A percentile compares a stretch with the other conserved stretches of the same genome.
phyloP scores from a whole-genome alignment of 305 asterid genomes.

The Rubia peregrina region DNA sequence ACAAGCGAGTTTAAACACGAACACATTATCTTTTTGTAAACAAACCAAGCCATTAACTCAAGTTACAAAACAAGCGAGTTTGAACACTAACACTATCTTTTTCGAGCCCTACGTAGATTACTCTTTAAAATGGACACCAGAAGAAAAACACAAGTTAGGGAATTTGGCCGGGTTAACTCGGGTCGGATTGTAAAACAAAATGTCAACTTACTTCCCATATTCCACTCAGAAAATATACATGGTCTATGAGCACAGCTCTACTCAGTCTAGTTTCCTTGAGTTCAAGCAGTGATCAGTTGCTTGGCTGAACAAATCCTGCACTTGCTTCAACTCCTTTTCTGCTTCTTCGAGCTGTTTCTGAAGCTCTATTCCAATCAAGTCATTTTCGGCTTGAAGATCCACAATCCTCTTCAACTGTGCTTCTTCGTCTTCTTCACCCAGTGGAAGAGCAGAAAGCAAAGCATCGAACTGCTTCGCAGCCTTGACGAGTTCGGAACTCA shows the following conservation, averaged over 20 bases:
- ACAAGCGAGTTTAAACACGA: too few relatives aligned
- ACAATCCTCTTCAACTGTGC: constrained; percentile 68
- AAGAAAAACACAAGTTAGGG: too few relatives aligned
- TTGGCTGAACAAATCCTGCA: constrained; percentile 71
- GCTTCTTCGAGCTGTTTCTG: constrained; percentile 90
- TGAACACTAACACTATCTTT: too few relatives aligned
- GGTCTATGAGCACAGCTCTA: not conserved
- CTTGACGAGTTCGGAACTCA: constrained; percentile 65
- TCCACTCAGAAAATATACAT: not conserved
- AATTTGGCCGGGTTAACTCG: too few relatives aligned
- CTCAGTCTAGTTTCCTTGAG: constrained; percentile 59
- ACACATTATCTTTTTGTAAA: too few relatives aligned
- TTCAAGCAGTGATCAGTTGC: constrained; percentile 78
- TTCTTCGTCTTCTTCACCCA: constrained; percentile 85
- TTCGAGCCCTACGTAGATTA: too few relatives aligned
- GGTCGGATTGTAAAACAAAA: too few relatives aligned
- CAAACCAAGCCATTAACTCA: too few relatives aligned
- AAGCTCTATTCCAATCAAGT: constrained; percentile 78
- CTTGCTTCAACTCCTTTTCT: constrained; percentile 75
- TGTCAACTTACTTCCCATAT: too few relatives aligned
- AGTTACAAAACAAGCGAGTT: too few relatives aligned
- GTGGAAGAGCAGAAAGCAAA: constrained; percentile 79
- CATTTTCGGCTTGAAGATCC: constrained; percentile 86
- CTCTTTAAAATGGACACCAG: too few relatives aligned
- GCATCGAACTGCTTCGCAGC: constrained; percentile 92